A percentile compares a stretch with the other conserved stretches of the same genome.
These are phyloP conservation scores for Diaporthe ilicicola DNA, from an alignment of 2,329 filamentous ascomycete species.

Conservation along the genomic window DNA sequence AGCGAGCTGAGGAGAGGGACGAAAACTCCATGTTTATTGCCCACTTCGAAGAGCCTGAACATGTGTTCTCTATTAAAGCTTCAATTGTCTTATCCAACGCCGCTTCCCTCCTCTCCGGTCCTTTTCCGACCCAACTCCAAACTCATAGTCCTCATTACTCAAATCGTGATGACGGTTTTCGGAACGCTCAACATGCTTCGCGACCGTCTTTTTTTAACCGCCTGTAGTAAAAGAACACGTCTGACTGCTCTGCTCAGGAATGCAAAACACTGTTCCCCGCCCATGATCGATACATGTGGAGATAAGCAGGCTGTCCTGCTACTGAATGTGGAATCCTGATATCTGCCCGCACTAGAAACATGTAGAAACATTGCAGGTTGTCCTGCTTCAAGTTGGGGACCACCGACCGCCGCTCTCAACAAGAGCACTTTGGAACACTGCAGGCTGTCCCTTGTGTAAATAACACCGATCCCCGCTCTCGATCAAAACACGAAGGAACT, in stretches of 20 bases:
- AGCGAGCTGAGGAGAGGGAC: no score
- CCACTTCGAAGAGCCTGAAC: neutral
- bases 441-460: neutral
- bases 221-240: neutral
- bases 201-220: neutral
- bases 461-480: neutral
- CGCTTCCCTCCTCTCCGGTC: neutral
- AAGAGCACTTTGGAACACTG: neutral
- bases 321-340: neutral
- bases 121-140: neutral
- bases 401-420: neutral
- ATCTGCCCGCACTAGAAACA: neutral
- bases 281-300: neutral
- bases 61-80: neutral
- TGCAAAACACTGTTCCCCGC: neutral
- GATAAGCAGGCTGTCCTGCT: neutral
- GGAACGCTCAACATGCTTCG: neutral
- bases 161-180: neutral
- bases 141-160: neutral
- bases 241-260: neutral
- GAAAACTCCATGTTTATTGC: neutral
- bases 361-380: neutral
- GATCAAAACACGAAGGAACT: neutral
- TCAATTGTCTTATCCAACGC: neutral
- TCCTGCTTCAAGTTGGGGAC: neutral